phyloP scores from a whole-genome alignment of 495 filamentous ascomycete species.

The Cairneyella variabilis region DNA sequence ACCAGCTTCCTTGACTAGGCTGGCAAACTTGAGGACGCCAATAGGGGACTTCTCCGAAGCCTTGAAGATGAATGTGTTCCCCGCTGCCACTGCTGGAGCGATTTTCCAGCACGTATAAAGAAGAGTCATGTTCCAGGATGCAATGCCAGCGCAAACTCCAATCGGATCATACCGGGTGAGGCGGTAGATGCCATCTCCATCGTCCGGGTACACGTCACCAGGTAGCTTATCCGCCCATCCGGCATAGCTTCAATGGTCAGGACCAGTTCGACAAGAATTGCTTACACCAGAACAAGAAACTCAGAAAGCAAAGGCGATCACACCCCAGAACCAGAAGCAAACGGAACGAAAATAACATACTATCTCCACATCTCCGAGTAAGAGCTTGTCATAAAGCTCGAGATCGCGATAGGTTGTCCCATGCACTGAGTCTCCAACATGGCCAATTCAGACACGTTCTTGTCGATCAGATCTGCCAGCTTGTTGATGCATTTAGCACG shows the following conservation, averaged over 20 bases:
- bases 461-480: not conserved
- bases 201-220: conserved; percentile 1
- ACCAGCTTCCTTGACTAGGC: conserved; percentile 30
- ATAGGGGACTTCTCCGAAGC: conserved; percentile 36
- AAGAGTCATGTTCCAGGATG: conserved; percentile 49
- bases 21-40: conserved; percentile 20
- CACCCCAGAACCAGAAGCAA: not conserved
- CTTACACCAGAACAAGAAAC: not conserved
- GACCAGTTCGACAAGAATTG: not conserved
- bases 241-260: not conserved
- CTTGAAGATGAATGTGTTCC: conserved; percentile 40
- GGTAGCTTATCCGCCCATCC: conserved; percentile 11
- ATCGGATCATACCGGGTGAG: conserved; percentile 28
- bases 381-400: no score
- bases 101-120: conserved; percentile 39
- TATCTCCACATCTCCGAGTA: no score
- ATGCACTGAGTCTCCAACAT: not conserved
- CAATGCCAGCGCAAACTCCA: conserved; percentile 37
- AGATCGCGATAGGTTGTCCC: conserved; percentile 3
- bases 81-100: conserved; percentile 40
- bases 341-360: not conserved
- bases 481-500: not conserved
- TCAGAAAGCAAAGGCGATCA: not conserved
- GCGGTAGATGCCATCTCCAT: conserved; percentile 16
- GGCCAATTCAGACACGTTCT: not conserved